Conservation (phyloP, 352 stramenopile genomes). For the Paralagenidium karlingii region DNA sequence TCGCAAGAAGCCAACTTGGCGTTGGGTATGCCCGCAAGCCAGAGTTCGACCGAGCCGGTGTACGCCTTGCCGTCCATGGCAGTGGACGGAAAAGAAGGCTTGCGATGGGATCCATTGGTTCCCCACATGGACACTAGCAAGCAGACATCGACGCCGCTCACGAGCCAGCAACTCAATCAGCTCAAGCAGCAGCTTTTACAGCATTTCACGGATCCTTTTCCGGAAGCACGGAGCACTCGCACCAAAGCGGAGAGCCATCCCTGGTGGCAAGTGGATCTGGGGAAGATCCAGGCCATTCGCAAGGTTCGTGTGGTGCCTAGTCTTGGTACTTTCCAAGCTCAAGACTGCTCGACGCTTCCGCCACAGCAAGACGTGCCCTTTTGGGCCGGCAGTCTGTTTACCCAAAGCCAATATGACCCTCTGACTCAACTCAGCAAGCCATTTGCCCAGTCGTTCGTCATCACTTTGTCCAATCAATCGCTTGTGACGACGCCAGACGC, state of each 20-base stretch:
- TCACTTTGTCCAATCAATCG: constrained; percentile 19
- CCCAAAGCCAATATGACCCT: constrained; percentile 16
- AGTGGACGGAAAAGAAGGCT: constrained; percentile 24
- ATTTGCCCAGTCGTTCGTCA: constrained; percentile 37
- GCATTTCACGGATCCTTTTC: background rate
- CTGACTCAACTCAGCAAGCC: constrained; percentile 28
- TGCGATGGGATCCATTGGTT: constrained; percentile 24
- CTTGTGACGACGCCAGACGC: constrained; percentile 7
- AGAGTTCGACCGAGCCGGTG: constrained; percentile 35
- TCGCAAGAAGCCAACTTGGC: constrained; percentile 56
- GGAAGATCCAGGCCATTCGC: constrained; percentile 21
- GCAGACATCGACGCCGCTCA: too few relatives aligned
- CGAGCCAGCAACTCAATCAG: too few relatives aligned
- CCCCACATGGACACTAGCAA: constrained; percentile 5
- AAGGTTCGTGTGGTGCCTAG: constrained; percentile 37
- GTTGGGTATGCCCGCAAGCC: constrained; percentile 31
- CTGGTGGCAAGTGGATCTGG: constrained; percentile 70
- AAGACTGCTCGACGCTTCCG: constrained; percentile 4
- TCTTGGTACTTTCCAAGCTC: constrained; percentile 3
- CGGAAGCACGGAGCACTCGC: constrained; percentile 31
- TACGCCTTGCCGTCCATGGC: constrained; percentile 27
- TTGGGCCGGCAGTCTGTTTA: constrained; percentile 32
- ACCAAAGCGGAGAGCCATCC: constrained; percentile 21
- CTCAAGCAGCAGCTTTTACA: too few relatives aligned
- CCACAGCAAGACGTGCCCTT: too few relatives aligned